Evolutionary conservation across 1,284 basidiomycete genomes (phyloP).

Genomic region (Paramarasmius palmivorus): DNA sequence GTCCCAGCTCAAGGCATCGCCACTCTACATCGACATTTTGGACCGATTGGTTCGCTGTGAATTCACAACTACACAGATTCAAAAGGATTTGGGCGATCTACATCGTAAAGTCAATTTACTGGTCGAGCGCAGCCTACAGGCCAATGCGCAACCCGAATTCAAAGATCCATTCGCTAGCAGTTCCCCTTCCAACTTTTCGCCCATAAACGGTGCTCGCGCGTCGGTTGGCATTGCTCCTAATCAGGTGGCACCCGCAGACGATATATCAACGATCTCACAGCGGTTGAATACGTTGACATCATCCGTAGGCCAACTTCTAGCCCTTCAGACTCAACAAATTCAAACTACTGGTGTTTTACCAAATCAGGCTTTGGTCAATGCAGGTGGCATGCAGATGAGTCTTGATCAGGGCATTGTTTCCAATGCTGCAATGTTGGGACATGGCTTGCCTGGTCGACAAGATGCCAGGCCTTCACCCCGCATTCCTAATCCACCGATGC

Average conservation of each 20-base stretch:
- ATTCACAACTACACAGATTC: slow-evolving; percentile 68
- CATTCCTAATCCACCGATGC: slow-evolving; percentile 66
- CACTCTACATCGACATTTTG: slow-evolving; percentile 74
- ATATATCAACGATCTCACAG: slow-evolving; percentile 77
- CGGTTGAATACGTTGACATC: slow-evolving; percentile 80
- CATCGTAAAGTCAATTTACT: slow-evolving; percentile 77
- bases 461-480: slow-evolving; percentile 60
- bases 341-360: slow-evolving; percentile 42
- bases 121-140: slow-evolving; percentile 61
- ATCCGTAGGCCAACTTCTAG: slow-evolving; percentile 84
- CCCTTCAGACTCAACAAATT: slow-evolving; percentile 72
- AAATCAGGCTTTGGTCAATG: slow-evolving; percentile 44
- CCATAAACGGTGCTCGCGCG: slow-evolving; percentile 49
- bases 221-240: slow-evolving; percentile 72
- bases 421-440: slow-evolving; percentile 46
- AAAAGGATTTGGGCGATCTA: slow-evolving; percentile 72
- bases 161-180: slow-evolving; percentile 71
- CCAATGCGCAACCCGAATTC: slow-evolving; percentile 62
- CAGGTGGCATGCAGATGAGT: slow-evolving; percentile 49
- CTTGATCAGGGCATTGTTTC: slow-evolving; percentile 38
- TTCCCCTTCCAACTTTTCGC: slow-evolving; percentile 28
- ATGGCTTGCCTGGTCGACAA: slow-evolving; percentile 59
- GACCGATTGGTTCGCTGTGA: slow-evolving; percentile 77
- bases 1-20: slow-evolving; percentile 69
- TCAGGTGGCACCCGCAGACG: slow-evolving; percentile 63